phyloP scores from a whole-genome alignment of 306 rosid genomes.

The Cucurbita ficifolia region DNA sequence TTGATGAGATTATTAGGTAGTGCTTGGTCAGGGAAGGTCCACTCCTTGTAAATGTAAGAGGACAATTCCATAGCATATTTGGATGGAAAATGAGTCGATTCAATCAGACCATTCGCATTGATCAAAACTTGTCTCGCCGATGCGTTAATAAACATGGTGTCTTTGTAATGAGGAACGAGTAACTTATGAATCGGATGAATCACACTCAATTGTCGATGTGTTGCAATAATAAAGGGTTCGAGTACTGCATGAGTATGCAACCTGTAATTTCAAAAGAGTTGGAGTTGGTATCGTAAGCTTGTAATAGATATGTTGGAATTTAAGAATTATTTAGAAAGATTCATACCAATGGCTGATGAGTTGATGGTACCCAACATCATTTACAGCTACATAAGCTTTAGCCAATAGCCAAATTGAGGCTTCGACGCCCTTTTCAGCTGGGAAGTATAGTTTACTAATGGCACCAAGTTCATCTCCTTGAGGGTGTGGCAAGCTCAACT shows the following conservation, averaged over 20 bases:
- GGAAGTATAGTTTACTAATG: conserved; percentile 36
- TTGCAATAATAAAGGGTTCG: conserved; percentile 69
- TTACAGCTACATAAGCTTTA: conserved; percentile 58
- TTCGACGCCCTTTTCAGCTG: conserved; percentile 41
- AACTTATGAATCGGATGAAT: conserved; percentile 75
- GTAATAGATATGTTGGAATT: neutral
- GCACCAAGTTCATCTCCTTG: conserved; percentile 39
- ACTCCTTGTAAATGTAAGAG: conserved; percentile 46
- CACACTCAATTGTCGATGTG: conserved; percentile 63
- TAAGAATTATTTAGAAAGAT: too few relatives aligned
- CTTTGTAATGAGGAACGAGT: conserved; percentile 65
- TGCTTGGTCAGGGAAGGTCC: conserved; percentile 71
- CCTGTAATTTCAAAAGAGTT: conserved; percentile 18
- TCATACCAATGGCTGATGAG: conserved; percentile 66
- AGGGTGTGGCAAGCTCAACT: conserved; percentile 63
- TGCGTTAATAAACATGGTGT: conserved; percentile 77
- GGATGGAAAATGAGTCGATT: conserved; percentile 40
- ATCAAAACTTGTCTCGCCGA: conserved; percentile 49
- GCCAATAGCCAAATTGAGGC: conserved; percentile 58
- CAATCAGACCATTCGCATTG: conserved; percentile 56
- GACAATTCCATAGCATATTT: conserved; percentile 66
- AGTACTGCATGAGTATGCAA: conserved; percentile 63
- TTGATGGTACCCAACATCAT: conserved; percentile 58
- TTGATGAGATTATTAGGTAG: conserved; percentile 58
- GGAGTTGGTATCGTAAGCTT: neutral